These are phyloP conservation scores for Naematelia aurantialba DNA, from an alignment of 768 basidiomycete species.

Conservation along the genomic window DNA sequence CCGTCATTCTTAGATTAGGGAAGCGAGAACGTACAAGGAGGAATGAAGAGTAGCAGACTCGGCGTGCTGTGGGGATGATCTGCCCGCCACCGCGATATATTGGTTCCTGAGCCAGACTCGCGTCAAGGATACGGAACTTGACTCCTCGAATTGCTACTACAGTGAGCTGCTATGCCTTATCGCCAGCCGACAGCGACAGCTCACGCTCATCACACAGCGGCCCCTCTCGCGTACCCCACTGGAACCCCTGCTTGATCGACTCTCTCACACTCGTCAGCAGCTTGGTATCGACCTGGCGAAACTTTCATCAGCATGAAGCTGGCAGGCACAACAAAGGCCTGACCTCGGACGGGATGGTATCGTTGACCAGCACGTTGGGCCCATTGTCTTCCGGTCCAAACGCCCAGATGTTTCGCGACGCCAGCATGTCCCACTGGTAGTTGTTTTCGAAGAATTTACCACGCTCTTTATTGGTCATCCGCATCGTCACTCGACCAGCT, in stretches of 20 bases:
- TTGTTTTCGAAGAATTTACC: constrained; percentile 95
- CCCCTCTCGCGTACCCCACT: constrained; percentile 97
- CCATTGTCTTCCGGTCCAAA: constrained; percentile 97
- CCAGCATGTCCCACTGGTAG: constrained; percentile 96
- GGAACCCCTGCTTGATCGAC: constrained; percentile 97
- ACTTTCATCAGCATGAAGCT: background rate
- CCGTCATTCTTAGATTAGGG: background rate
- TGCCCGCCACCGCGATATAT: constrained; percentile 98
- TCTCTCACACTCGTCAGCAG: constrained; percentile 82
- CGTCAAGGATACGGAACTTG: constrained; percentile 93
- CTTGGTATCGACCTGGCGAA: constrained; percentile 80
- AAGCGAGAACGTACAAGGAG: constrained; percentile 68
- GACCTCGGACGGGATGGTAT: constrained; percentile 91
- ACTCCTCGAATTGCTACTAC: constrained; percentile 89
- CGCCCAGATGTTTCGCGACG: constrained; percentile 97
- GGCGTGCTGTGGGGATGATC: constrained; percentile 96
- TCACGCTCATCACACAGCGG: constrained; percentile 97
- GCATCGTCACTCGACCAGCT: constrained; percentile 84
- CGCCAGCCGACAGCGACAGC: constrained; percentile 49
- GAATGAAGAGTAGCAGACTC: constrained; percentile 98
- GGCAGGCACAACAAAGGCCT: constrained; percentile 17
- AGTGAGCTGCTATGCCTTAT: background rate
- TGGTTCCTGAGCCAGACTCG: constrained; percentile 85
- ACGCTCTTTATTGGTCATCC: constrained; percentile 89
- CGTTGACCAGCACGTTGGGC: constrained; percentile 87